Conservation (phyloP, 169 alveolate species). For the Babesia gibsoni region DNA sequence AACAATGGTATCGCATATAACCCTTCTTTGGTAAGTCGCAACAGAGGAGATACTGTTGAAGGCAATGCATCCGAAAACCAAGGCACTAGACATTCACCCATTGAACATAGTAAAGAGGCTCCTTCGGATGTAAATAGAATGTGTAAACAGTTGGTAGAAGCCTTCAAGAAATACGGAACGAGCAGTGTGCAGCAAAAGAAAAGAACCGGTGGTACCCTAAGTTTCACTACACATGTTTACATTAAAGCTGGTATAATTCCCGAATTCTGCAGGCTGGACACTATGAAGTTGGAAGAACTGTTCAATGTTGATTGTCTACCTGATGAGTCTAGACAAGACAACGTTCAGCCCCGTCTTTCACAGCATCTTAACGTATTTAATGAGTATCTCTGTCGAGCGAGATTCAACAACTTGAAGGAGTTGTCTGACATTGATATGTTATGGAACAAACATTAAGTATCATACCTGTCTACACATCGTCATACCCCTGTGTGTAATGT, state of each 20-base stretch:
- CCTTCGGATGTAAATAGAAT: too few relatives aligned
- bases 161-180: neutral
- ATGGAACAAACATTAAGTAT: neutral
- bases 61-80: too few relatives aligned
- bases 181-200: neutral
- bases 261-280: neutral
- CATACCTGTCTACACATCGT: neutral
- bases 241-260: neutral
- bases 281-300: neutral
- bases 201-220: neutral
- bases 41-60: too few relatives aligned
- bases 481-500: conserved; percentile 21
- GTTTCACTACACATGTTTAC: conserved; percentile 4
- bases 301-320: conserved; percentile 7
- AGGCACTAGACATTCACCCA: too few relatives aligned
- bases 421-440: conserved; percentile 1
- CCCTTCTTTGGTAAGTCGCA: too few relatives aligned
- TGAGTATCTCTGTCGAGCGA: conserved; percentile 10
- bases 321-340: neutral
- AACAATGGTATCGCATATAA: too few relatives aligned
- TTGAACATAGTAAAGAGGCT: too few relatives aligned
- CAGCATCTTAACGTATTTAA: conserved; percentile 28
- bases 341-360: conserved; percentile 25
- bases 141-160: neutral
- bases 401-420: conserved; percentile 34